Evolutionary conservation across 257 asterid species (phyloP), one percentile per base, ranked within the genome.

Genomic region (Nyctanthes arbortristis): DNA sequence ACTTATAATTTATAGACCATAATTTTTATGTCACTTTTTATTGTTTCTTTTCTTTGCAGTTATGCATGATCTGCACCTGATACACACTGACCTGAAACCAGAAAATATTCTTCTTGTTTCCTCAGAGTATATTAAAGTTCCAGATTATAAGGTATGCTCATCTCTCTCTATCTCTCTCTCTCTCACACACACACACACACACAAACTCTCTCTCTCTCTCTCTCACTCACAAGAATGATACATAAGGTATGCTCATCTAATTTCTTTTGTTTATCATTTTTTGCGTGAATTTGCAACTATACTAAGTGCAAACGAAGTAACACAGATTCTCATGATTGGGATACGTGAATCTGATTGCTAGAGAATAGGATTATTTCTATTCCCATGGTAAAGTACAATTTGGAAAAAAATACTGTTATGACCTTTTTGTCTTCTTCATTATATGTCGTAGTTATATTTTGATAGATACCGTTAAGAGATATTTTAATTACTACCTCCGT

Each of bases 1-100:
- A 33, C 61, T 28, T 27, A 4, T 36, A 39, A 55, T 59, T 34
- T 63, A 57, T 18, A 52, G 39, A 54, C 25, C 63, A 11, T 68
- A 10, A 43, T 33, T 30, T 28, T 63, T 54, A 59, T 55, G 52
- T 73, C 54, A 39, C 77, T 67, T 52, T 72, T 31, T 60, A 0
- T 56, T 76, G 14, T 55, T 77, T 60, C 72, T 68, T 79, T 35
- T 28, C 64, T 56, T 78, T 73, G 78, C 95, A 93, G 98, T 87
- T 83, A 88, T 93, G 96, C 98, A 93, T 79, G 92, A 87, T 77
- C 84, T 93, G 65, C 89, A 81, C 66, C 73, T 88, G 78, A 87
- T 90, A 67, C 98, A 93, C 89, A 93, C 97, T 16, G 98, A 93
- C 78, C 80, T 93, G 83, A 93, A 93, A 81, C 98, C 97, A 72